phyloP scores from a whole-genome alignment of 345 rosid genomes.

The Aquilaria malaccensis region DNA sequence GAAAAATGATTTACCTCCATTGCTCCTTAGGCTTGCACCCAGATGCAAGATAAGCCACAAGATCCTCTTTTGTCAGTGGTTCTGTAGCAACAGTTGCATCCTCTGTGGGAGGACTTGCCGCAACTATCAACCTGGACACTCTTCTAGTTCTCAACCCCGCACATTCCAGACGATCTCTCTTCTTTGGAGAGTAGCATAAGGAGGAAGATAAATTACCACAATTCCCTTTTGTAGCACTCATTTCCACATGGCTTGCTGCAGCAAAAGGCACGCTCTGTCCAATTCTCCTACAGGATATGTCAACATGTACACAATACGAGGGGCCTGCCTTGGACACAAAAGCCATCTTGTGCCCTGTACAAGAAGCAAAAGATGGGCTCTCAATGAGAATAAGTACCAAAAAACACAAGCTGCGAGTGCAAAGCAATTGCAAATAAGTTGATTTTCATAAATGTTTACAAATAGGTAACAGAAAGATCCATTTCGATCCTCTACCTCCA shows the following conservation, averaged over 20 bases:
- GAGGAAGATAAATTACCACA: constrained; percentile 27
- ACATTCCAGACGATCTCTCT: constrained; percentile 17
- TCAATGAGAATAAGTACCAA: constrained; percentile 3
- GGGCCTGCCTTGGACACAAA: constrained; percentile 46
- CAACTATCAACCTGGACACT: constrained; percentile 47
- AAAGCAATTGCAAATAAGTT: too few relatives aligned
- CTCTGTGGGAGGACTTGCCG: constrained; percentile 92
- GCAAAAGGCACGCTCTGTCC: constrained; percentile 24
- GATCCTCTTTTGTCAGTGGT: constrained; percentile 93
- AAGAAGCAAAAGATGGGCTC: constrained; percentile 6
- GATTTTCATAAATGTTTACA: too few relatives aligned
- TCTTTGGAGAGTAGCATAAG: constrained; percentile 23
- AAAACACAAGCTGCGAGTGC: too few relatives aligned
- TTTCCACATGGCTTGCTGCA: constrained; percentile 21
- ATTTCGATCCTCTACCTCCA: too few relatives aligned
- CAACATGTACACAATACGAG: constrained; percentile 31
- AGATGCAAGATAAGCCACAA: constrained; percentile 81
- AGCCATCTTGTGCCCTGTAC: constrained; percentile 40
- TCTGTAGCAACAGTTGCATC: constrained; percentile 62
- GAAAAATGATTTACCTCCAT: constrained; percentile 54
- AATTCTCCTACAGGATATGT: constrained; percentile 22
- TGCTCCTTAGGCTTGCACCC: constrained; percentile 93
- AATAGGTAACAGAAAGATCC: too few relatives aligned
- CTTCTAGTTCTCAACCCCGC: constrained; percentile 29
- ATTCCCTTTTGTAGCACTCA: constrained; percentile 30